A percentile compares a stretch with the other conserved stretches of the same genome.
These are phyloP conservation scores for Nematocida sp. DNA, from an alignment of 371 early-diverging fungal genomes.

Conservation along the genomic window DNA sequence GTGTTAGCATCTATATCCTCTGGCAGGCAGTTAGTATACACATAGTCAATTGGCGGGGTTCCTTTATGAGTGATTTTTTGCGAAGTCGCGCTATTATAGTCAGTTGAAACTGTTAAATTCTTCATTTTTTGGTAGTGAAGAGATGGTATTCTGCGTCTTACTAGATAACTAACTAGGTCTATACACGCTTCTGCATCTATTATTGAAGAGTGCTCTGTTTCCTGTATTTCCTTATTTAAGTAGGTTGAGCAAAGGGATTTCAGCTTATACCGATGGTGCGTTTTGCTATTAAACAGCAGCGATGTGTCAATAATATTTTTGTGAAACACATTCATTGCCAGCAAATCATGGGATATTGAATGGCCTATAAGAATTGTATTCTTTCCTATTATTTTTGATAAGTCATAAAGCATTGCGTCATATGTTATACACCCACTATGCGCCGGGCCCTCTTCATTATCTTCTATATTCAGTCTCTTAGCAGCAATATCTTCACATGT, in stretches of 20 bases:
- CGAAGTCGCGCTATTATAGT: not conserved
- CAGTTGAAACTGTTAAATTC: not conserved
- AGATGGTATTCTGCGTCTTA: not conserved
- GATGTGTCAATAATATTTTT: conserved; percentile 68
- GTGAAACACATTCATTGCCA: conserved; percentile 63
- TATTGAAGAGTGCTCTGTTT: conserved; percentile 59
- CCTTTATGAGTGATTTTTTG: not conserved
- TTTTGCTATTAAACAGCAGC: conserved; percentile 57
- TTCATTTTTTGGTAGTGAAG: conserved; percentile 5
- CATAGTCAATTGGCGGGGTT: conserved; percentile 5
- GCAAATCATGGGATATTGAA: conserved; percentile 68
- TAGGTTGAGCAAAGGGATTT: conserved; percentile 57
- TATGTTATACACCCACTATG: conserved; percentile 41
- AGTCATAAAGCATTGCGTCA: conserved; percentile 37
- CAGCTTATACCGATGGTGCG: conserved; percentile 62
- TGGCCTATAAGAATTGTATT: conserved; percentile 70
- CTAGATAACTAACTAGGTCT: conserved; percentile 36
- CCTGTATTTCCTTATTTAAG: conserved; percentile 64
- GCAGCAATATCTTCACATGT: not conserved
- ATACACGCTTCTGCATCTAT: conserved; percentile 64
- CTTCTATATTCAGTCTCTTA: not conserved
- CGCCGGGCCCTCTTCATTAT: not conserved
- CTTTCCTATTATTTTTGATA: conserved; percentile 62
- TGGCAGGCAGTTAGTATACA: not conserved
- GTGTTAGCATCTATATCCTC: not conserved